phyloP scores from a whole-genome alignment of 1,284 basidiomycete species.

The Microbotryum intermedium region DNA sequence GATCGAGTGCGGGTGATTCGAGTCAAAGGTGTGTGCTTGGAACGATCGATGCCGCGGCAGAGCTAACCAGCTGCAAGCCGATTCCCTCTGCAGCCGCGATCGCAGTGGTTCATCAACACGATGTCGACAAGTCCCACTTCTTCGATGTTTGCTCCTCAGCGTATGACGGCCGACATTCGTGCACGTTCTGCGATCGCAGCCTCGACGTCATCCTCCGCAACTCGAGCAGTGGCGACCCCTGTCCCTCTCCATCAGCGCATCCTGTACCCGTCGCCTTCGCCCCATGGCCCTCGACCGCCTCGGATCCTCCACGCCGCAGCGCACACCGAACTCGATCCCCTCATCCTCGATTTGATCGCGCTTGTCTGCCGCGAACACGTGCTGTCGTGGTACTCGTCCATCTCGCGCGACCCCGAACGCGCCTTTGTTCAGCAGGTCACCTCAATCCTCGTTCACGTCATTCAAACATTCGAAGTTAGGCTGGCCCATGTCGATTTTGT shows the following conservation, averaged over 20 bases:
- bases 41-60: no score
- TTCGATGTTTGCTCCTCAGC: no score
- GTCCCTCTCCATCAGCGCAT: conserved; percentile 16
- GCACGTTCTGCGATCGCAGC: no score
- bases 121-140: no score
- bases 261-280: conserved; percentile 10
- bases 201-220: background rate
- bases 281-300: background rate
- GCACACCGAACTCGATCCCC: conserved; percentile 19
- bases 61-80: no score
- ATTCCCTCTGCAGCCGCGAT: no score
- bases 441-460: conserved; percentile 50
- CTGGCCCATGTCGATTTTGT: conserved; percentile 51
- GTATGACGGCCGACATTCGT: no score
- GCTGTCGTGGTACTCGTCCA: conserved; percentile 65
- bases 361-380: conserved; percentile 65
- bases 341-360: conserved; percentile 54
- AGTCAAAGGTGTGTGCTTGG: no score
- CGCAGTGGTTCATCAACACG: no score
- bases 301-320: conserved; percentile 24
- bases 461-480: conserved; percentile 55
- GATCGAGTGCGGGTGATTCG: no score
- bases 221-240: background rate
- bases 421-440: conserved; percentile 65
- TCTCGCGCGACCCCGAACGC: conserved; percentile 59